Percentiles rank a stretch among this genome's conserved stretches.
Conservation (phyloP, 441 rosid genomes). For the Erysimum cheiri region DNA sequence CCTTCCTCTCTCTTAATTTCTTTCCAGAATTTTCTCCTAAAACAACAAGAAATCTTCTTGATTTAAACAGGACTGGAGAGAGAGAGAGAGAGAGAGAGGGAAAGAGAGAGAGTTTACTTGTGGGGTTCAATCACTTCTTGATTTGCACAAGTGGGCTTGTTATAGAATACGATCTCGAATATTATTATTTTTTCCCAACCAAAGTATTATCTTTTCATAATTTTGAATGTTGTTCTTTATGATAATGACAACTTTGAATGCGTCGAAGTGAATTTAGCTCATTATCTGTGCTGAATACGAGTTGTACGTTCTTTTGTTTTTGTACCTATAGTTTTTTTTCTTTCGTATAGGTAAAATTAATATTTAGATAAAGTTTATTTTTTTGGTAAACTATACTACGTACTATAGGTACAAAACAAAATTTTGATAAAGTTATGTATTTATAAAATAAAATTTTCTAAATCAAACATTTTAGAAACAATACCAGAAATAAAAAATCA, state of each 20-base stretch:
- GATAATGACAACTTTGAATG: neutral
- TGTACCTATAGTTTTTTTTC: too few species aligned
- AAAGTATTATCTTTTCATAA: neutral
- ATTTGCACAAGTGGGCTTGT: conserved; percentile 4
- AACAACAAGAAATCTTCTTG: neutral
- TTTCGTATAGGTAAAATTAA: neutral
- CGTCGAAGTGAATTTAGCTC: neutral
- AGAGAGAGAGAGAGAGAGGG: neutral
- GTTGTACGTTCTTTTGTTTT: neutral
- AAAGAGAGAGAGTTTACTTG: conserved; percentile 1
- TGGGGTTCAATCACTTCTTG: neutral
- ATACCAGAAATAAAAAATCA: neutral
- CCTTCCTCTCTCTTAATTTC: neutral
- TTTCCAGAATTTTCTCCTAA: neutral
- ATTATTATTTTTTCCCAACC: neutral
- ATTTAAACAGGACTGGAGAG: neutral
- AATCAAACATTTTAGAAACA: neutral
- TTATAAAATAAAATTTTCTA: neutral
- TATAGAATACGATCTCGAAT: neutral
- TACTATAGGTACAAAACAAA: too few species aligned
- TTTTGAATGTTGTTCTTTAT: neutral
- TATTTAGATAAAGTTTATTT: neutral
- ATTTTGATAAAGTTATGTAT: neutral
- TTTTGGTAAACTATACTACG: too few species aligned
- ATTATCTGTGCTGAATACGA: conserved; percentile 4